Percentiles rank a stretch among this genome's conserved stretches.
Conservation (phyloP, 2,329 filamentous ascomycete genomes). For the Phialophora verrucosa region DNA sequence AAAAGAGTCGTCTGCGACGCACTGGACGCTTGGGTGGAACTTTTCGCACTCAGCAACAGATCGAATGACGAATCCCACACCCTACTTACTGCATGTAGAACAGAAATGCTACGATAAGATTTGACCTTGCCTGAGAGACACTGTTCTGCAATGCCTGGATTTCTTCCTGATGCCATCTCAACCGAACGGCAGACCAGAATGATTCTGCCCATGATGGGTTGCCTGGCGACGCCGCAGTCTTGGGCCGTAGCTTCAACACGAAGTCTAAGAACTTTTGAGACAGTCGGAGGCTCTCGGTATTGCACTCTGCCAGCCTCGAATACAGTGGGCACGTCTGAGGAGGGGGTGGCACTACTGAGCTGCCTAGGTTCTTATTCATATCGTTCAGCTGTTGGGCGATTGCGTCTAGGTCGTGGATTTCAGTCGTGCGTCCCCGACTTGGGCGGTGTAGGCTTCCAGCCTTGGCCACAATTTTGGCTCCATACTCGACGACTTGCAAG, state of each 20-base stretch:
- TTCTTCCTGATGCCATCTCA: conserved; percentile 9
- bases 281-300: neutral
- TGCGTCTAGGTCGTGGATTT: neutral
- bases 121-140: conserved; percentile 5
- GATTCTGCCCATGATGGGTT: neutral
- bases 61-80: neutral
- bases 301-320: neutral
- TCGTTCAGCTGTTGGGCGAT: neutral
- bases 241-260: neutral
- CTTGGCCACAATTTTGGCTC: conserved; percentile 5
- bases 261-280: neutral
- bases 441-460: conserved; percentile 7
- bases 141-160: conserved; percentile 7
- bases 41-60: neutral
- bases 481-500: conserved; percentile 5
- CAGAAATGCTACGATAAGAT: conserved; percentile 1
- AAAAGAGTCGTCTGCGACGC: neutral
- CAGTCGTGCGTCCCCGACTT: conserved; percentile 2
- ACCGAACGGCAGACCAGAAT: neutral
- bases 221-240: neutral
- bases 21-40: neutral
- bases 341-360: neutral
- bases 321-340: neutral
- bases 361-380: neutral
- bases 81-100: neutral